Base-by-base conservation (phyloP, 257 asterid species). In the Solanum dulcamara region DNA sequence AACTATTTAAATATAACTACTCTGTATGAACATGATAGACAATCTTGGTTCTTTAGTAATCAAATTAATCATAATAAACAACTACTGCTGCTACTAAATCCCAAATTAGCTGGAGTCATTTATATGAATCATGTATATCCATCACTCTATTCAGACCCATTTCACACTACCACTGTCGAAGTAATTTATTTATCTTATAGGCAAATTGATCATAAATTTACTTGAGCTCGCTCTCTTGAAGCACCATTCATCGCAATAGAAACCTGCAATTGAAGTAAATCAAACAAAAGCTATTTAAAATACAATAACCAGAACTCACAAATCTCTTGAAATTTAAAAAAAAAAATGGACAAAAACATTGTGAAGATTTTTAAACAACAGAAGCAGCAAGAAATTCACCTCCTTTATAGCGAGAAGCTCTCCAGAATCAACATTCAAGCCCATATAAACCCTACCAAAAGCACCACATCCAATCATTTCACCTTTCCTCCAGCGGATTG, bases 391-490 rank as follows among this genome's bases (percentile, higher is more conserved):
- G 64, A 83, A 62, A 81, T 66, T 32, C 8, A 93, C 98, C 99
- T 96, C 99, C 88, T 96, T 96, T 68, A 96, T 96, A 32, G 99
- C 99, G 15, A 96, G 91, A 48, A 96, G 84, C 88, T 96, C 98
- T n/a, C 99, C 99, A 2, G 98, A 96, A 88, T 95, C 98, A 74
- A 94, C 92, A 90, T 95, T 94, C 99, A 95, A 94, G 85, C 99
- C 99, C 99, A 96, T 96, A 89, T 94, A 92, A 59, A 96, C 99
- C 92, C 98, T 93, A 62, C 99, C 99, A 88, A 96, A 96, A 59
- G 99, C 99, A 66, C 99, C 99, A 74, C 97, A 92, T 0, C 99
- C 99, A 83, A 96, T 96, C 90, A 95, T 84, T 86, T 95, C 98
- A 88, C 98, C 98, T 86, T 91, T 95, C 91, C 98, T 88, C 99